A percentile compares a stretch with the other conserved stretches of the same genome.
Evolutionary conservation across 208 protist species (phyloP).

Genomic region (Leishmania arabica): DNA sequence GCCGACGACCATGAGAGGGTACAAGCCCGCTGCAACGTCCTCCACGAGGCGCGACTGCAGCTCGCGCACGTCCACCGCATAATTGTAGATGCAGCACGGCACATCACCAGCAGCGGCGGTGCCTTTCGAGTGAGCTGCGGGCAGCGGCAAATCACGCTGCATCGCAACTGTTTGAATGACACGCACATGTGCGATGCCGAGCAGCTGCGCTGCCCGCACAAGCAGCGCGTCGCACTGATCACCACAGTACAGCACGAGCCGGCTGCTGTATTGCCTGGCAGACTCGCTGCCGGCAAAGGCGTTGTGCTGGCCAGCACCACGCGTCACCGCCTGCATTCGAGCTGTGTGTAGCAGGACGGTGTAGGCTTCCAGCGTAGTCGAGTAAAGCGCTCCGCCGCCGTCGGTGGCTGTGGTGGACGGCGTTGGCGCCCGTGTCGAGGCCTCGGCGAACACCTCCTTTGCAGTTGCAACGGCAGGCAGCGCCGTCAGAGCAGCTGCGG

Average conservation of each 20-base stretch:
- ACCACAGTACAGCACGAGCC: constrained; percentile 68
- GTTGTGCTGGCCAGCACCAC: constrained; percentile 19
- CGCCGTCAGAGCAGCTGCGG: constrained; percentile 10
- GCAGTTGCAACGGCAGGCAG: constrained; percentile 15
- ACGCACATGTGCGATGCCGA: constrained; percentile 63
- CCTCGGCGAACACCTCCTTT: constrained; percentile 18
- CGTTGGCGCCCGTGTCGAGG: neutral
- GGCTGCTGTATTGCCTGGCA: constrained; percentile 17
- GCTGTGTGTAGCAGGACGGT: constrained; percentile 54
- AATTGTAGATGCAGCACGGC: constrained; percentile 31
- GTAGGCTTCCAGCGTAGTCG: constrained; percentile 51
- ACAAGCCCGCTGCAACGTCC: constrained; percentile 61
- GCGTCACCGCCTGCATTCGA: constrained; percentile 51
- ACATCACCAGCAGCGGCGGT: neutral
- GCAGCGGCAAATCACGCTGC: constrained; percentile 6
- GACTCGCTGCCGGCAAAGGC: constrained; percentile 19
- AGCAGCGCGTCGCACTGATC: constrained; percentile 69
- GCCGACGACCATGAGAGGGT: constrained; percentile 67
- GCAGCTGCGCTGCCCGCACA: constrained; percentile 44
- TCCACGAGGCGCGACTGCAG: constrained; percentile 60
- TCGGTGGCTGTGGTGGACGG: neutral
- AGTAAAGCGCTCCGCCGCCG: constrained; percentile 62
- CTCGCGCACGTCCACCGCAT: constrained; percentile 45
- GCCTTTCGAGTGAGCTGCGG: neutral
- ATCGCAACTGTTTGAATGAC: constrained; percentile 51